Evolutionary conservation across 768 basidiomycete species (phyloP).

Genomic region (Pleurotus pulmonarius): DNA sequence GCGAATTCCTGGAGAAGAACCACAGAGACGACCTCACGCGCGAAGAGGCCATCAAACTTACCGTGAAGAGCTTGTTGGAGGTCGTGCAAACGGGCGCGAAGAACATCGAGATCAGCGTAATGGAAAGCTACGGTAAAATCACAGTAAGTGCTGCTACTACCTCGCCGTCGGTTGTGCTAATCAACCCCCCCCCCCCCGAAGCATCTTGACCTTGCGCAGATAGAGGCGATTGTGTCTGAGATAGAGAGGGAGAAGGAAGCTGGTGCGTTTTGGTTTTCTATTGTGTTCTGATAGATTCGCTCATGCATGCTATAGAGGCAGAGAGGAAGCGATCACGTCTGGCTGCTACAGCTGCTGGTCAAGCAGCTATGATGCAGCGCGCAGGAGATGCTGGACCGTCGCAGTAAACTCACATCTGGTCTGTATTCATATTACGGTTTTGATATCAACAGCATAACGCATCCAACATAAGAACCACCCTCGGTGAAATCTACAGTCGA

Average conservation of each 20-base stretch:
- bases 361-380: conserved; percentile 80
- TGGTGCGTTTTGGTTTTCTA: conserved; percentile 42
- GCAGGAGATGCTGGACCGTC: conserved; percentile 27
- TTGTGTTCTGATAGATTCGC: background rate
- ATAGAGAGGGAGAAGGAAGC: conserved; percentile 98
- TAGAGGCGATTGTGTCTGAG: conserved; percentile 86
- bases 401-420: conserved; percentile 6
- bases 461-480: too few species aligned
- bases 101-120: conserved; percentile 98
- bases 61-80: conserved; percentile 92
- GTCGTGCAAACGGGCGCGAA: conserved; percentile 99
- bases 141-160: conserved; percentile 51
- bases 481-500: too few species aligned
- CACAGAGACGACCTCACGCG: conserved; percentile 87
- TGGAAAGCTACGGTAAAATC: conserved; percentile 93
- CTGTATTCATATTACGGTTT: too few species aligned
- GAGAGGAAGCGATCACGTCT: conserved; percentile 89
- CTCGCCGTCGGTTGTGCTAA: background rate
- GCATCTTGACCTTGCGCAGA: conserved; percentile 84
- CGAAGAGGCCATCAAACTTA: conserved; percentile 91
- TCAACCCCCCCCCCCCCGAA: conserved; percentile 25
- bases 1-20: conserved; percentile 98
- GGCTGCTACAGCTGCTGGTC: conserved; percentile 88
- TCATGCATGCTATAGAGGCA: conserved; percentile 58
- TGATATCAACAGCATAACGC: too few species aligned